Evolutionary conservation across 78 protist species (phyloP).

Genomic region (Planoprotostelium fungivorum): DNA sequence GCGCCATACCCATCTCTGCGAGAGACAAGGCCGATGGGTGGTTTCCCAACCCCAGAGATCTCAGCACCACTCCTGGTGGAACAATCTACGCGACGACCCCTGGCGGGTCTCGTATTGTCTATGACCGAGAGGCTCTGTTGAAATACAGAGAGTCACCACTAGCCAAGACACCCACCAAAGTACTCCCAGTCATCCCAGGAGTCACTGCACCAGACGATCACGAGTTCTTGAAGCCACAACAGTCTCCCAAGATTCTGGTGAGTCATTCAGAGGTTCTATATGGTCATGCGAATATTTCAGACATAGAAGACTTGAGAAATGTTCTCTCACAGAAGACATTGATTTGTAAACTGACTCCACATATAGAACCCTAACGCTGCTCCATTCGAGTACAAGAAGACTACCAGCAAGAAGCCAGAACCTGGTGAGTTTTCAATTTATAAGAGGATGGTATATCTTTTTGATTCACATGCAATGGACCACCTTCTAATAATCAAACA

Average conservation of each 20-base stretch:
- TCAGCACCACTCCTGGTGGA: slow-evolving; percentile 57
- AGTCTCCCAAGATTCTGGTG: background rate
- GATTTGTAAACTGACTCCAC: background rate
- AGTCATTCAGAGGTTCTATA: background rate
- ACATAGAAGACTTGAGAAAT: background rate
- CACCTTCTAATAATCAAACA: background rate
- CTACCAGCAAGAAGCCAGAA: background rate
- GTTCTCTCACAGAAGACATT: background rate
- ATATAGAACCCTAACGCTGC: background rate
- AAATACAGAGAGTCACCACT: slow-evolving; percentile 61
- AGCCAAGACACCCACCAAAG: slow-evolving; percentile 41
- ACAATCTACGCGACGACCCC: slow-evolving; percentile 69
- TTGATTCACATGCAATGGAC: background rate
- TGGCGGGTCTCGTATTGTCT: slow-evolving; percentile 65
- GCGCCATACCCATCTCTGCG: background rate
- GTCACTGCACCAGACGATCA: background rate
- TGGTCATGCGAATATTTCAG: background rate
- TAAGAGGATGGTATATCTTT: no score
- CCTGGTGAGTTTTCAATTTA: background rate
- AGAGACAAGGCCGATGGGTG: background rate
- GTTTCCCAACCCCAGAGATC: background rate
- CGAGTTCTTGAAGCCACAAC: background rate
- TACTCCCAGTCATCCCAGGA: background rate
- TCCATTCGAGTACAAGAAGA: background rate
- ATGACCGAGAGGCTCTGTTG: slow-evolving; percentile 42